Evolutionary conservation across 1,284 basidiomycete genomes (phyloP), one percentile per base, ranked within the genome.

Genomic region (Pyrrhoderma noxium): DNA sequence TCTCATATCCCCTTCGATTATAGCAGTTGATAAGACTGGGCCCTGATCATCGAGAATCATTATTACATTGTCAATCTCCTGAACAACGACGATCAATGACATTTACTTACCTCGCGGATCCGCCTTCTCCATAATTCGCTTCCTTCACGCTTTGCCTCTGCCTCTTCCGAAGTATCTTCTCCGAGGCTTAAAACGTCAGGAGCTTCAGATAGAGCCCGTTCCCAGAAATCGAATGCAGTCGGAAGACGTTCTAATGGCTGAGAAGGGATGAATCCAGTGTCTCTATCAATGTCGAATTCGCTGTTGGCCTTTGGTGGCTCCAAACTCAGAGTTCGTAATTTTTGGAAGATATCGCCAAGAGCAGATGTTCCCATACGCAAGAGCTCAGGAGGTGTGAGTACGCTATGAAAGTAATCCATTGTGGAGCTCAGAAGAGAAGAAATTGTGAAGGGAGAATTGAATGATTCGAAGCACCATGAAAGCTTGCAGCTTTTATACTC

Each of bases 251-350:
- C 72, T 5, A 94, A 71, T 1, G 82, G 82, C 39, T 75, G 69
- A 1, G 77, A 70, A 0, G 95, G 95, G 57, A 98, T 77, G 72
- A 97, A 98, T 1, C 95, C 95, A 1, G 89, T 89, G 8, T 73
- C 72, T 14, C 82, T 73, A 63, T 89, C 79, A 54, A 95, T 76
- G 59, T 93, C 91, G 78, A 89, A 74, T 77, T 80, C 77, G 13
- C 34, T 41, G 27, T 55, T 55, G 21, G 59, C 45, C 43, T 27
- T 50, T 13, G 54, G 47, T 31, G 50, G 57, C 53, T 53, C 53
- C 16, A 52, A 57, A 46, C 43, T 34, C 7, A 45, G n/a, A 13
- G 52, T 25, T 22, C 55, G 56, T 14, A 61, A 40, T 39, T 45
- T 45, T 7, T 55, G 52, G 48, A 61, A 61, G 19, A 64, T 40